Evolutionary conservation across 2,329 filamentous ascomycete species (phyloP).

Genomic region (Pseudonectria buxi): DNA sequence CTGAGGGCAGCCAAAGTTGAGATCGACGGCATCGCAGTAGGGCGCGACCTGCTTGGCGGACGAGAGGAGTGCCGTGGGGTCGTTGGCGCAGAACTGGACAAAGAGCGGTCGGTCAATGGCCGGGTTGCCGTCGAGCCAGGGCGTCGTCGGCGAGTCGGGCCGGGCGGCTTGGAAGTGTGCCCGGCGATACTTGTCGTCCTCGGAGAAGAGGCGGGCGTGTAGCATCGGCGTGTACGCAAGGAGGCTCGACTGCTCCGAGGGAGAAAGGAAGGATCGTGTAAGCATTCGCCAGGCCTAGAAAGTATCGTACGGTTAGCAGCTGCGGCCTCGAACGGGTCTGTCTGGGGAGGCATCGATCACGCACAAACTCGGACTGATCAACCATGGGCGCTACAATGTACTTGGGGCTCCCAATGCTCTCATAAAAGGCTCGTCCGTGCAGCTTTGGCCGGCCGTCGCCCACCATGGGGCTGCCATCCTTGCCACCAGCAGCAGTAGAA

Average conservation of each 20-base stretch:
- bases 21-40: slow-evolving; percentile 89
- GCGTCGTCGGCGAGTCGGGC: slow-evolving; percentile 25
- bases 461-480: slow-evolving; percentile 12
- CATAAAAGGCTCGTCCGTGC: slow-evolving; percentile 83
- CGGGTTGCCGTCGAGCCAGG: slow-evolving; percentile 82
- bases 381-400: slow-evolving; percentile 95
- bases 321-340: neutral
- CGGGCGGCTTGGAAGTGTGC: slow-evolving; percentile 70
- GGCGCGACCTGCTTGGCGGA: slow-evolving; percentile 75
- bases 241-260: slow-evolving; percentile 55
- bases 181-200: slow-evolving; percentile 68
- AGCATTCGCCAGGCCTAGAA: slow-evolving; percentile 89
- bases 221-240: slow-evolving; percentile 95
- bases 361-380: slow-evolving; percentile 93
- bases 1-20: slow-evolving; percentile 94
- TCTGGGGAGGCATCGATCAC: slow-evolving; percentile 23
- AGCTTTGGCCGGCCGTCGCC: slow-evolving; percentile 47
- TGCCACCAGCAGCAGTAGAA: no score
- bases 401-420: slow-evolving; percentile 88
- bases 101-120: slow-evolving; percentile 79
- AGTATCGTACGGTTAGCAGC: neutral
- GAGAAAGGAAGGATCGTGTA: slow-evolving; percentile 80
- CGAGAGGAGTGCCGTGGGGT: slow-evolving; percentile 69
- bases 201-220: slow-evolving; percentile 81
- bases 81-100: slow-evolving; percentile 93